Base-by-base conservation (phyloP, 2,329 filamentous ascomycete species). In the Furcasterigmium sp. region DNA sequence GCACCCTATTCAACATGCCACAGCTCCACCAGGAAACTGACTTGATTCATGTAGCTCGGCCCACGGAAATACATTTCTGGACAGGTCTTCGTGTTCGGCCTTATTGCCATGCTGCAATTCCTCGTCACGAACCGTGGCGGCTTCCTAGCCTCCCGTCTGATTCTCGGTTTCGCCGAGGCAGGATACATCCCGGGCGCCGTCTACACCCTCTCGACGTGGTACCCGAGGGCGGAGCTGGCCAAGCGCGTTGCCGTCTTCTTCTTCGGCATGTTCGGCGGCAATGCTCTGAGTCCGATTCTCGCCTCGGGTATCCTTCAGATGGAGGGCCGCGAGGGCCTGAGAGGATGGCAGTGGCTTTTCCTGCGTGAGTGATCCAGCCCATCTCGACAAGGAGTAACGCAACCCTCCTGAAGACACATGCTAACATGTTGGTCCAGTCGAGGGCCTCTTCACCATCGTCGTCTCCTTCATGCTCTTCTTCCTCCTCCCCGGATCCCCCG, bases 321-420 rank as follows among this genome's bases (percentile, higher is more conserved):
- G 15, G 63, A 69, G 17, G 66, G 65, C 1, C 46, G 51, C 10
- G 50, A 60, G 3, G 67, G 68, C 0, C 47, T 76, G 6, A 56
- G 58, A 6, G 72, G 70, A 0, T 76, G 73, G 72, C 67, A 73
- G 47, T 75, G 70, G 70, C 65, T 75, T 2, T 75, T 75, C 34
- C 42, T 75, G 10, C 53, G 70, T 75, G 55, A 39, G 57, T 0
- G 11, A 9, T 20, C 14, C 21, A 10, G 9, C 13, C 5, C 19
- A n/a, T n/a, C n/a, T n/a, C n/a, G n/a, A n/a, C n/a, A n/a, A n/a
- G n/a, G n/a, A n/a, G n/a, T n/a, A n/a, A n/a, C n/a, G n/a, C n/a
- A n/a, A n/a, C n/a, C n/a, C n/a, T n/a, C n/a, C 7, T 26, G 23
- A 26, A 14, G 10, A 19, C 14, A 4, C 9, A 9, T 14, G 35